Base-by-base conservation (phyloP, 768 basidiomycete genomes). In the Collybia mongolica region DNA sequence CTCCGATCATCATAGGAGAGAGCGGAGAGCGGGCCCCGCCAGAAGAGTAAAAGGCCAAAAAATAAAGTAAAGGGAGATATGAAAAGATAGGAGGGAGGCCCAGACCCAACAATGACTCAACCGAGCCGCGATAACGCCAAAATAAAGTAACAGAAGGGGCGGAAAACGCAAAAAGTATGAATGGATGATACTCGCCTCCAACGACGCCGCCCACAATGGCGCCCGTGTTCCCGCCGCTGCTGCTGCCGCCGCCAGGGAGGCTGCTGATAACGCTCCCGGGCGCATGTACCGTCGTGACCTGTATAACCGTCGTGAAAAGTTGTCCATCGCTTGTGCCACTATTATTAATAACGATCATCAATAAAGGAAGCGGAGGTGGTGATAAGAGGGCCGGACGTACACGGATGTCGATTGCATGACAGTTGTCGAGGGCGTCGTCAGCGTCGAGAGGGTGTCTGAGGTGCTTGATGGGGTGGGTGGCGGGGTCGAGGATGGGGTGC, bases 181-280 rank as follows among this genome's bases (percentile, higher is more conserved):
- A n/a, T n/a, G n/a, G n/a, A n/a, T n/a, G n/a, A n/a, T n/a, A 60
- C 66, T 39, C 54, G 53, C 79, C 80, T 49, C 79, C 79, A n/a
- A 81, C 74, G 2, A 74, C 72, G n/a, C 76, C 76, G 11, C 80
- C 80, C 4, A 79, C 72, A 49, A 82, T 80, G 3, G 77, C 66
- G 24, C 70, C 76, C 0, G 67, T 70, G 49, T 70, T 65, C 22
- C 51, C 47, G 1, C 46, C 28, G 8, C 39, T 24, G 18, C 51
- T 29, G 18, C 51, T 29, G 15, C 32, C 17, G 5, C 18, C 2
- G 1, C 12, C 0, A 51, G 8, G 7, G 44, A 12, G 2, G 70
- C 56, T 26, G 61, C 48, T 15, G 51, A 53, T 6, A 57, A 32
- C 1, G 5, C 17, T 39, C 3, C 67, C 67, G 1, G 67, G 56